Base-by-base conservation (phyloP, 305 asterid species). In the Plantago coronopus region DNA sequence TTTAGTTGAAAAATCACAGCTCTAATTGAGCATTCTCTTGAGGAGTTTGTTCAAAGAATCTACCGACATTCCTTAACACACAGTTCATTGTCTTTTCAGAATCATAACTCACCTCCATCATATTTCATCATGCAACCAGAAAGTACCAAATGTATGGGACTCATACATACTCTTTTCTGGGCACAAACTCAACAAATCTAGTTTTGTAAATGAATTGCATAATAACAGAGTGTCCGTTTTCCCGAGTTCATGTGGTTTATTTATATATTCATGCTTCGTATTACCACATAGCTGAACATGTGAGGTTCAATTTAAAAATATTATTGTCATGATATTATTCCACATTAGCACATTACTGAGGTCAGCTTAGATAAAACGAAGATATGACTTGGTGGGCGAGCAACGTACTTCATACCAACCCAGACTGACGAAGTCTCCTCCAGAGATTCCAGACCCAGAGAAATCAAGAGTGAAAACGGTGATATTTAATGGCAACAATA, bases 371-470 rank as follows among this genome's bases (percentile, higher is more conserved):
- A 68, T 21, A 21, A 34, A 55, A 58, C 9, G 22, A 46, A 29
- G 56, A 38, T 45, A 69, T 44, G 25, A 48, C 54, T 65, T 69
- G 54, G 54, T 48, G 54, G 50, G 60, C 56, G 54, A 48, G 60
- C 56, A 43, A 68, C 91, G 79, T 79, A 90, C 97, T 77, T 90
- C 97, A 61, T 91, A 82, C 97, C 97, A 88, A 37, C 97, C 96
- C 51, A 91, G 75, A 54, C 95, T 83, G 42, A 91, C 97, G 48
- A 87, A 90, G 66, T 87, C 97, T 54, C 97, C 97, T 63, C 94
- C 97, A 62, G 97, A 91, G 54, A 85, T 86, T 54, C 97, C 97
- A 63, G 97, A 91, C 78, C 97, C 96, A 64, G 97, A 91, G 72
- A 91, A 91, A 74, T 91, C 97, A 20, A 91, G 91, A 62, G 94